Evolutionary conservation across 2,329 filamentous ascomycete genomes (phyloP).

Genomic region (Fusarium nelsonii): DNA sequence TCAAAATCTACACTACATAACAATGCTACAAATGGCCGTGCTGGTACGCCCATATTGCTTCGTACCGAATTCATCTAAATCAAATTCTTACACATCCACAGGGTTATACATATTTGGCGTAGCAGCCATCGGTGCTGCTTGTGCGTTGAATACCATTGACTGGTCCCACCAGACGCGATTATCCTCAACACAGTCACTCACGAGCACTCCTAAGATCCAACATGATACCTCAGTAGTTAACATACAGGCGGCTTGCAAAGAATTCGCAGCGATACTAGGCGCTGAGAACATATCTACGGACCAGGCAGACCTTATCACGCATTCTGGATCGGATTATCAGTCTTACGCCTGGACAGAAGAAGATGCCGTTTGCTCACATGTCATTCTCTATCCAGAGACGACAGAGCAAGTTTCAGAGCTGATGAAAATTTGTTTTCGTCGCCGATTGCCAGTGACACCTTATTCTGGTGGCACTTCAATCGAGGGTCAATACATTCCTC

Average conservation of each 20-base stretch:
- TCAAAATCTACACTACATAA: fast-evolving
- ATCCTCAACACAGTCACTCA: neutral
- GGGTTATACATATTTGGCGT: neutral
- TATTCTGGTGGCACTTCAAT: constrained; percentile 89
- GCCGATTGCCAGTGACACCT: constrained; percentile 84
- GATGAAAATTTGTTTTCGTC: constrained; percentile 77
- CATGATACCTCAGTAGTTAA: constrained; percentile 6
- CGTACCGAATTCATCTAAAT: too few species aligned
- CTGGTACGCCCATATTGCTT: neutral
- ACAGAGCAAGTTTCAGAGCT: constrained; percentile 76
- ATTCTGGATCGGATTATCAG: constrained; percentile 35
- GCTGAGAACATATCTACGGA: constrained; percentile 22
- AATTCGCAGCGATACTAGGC: constrained; percentile 6
- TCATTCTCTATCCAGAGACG: constrained; percentile 73
- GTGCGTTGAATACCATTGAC: fast-evolving
- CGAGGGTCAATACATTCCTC: constrained; percentile 90
- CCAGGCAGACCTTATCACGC: constrained; percentile 1
- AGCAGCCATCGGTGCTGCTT: neutral
- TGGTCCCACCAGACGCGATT: neutral
- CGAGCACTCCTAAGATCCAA: neutral
- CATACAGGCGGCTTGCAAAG: constrained; percentile 2
- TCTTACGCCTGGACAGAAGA: constrained; percentile 29
- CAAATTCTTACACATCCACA: neutral
- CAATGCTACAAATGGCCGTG: too few species aligned
- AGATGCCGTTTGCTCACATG: neutral